phyloP scores from a whole-genome alignment of 108 stramenopile species.

The Aurantiochytrium sp. region DNA sequence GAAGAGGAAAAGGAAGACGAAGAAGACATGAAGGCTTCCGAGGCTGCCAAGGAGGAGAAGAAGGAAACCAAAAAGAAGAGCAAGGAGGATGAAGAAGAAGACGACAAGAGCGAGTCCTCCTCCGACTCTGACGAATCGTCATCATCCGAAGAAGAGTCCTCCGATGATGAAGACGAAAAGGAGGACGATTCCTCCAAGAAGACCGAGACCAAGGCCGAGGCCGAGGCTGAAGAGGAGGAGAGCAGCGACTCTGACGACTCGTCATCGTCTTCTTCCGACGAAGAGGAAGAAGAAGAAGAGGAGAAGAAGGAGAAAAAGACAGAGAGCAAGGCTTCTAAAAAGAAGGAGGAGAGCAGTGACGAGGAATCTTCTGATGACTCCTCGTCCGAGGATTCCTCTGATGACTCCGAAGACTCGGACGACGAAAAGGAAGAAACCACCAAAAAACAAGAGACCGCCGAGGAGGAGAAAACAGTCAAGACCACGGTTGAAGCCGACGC shows the following conservation, averaged over 20 bases:
- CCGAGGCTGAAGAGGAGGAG: neutral
- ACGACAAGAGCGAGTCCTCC: neutral
- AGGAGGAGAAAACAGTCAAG: conserved; percentile 28
- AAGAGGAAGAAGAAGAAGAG: conserved; percentile 27
- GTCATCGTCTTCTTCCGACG: conserved; percentile 24
- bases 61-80: neutral
- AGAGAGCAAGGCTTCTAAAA: neutral
- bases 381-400: neutral
- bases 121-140: neutral
- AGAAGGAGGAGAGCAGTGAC: neutral
- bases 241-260: conserved; percentile 50
- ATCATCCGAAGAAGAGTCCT: neutral
- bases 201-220: neutral
- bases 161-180: conserved; percentile 10
- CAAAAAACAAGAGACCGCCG: neutral
- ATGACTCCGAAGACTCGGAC: neutral
- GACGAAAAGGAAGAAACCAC: neutral
- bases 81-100: neutral
- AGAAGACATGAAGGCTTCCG: conserved; percentile 15
- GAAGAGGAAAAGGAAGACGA: conserved; percentile 13
- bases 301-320: neutral
- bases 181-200: neutral
- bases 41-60: neutral
- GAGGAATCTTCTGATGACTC: neutral
- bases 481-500: too few species aligned